Evolutionary conservation across 2,329 filamentous ascomycete genomes (phyloP).

Genomic region (Zasmidium cellare): DNA sequence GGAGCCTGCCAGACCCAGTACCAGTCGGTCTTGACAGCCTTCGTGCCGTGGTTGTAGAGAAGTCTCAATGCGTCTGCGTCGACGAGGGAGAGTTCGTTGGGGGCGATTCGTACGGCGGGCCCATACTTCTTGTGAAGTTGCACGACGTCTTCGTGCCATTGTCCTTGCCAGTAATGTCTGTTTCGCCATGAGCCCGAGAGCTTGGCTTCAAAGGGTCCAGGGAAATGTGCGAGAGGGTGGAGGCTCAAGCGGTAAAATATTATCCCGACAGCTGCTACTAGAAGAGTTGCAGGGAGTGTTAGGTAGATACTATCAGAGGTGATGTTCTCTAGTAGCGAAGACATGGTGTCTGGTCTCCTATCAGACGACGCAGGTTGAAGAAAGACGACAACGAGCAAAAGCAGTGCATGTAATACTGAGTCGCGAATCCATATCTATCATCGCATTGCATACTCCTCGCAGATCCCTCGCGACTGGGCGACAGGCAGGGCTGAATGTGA

Average conservation of each 20-base stretch:
- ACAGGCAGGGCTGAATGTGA: too few relatives aligned
- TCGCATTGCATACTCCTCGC: too few relatives aligned
- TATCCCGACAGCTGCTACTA: background rate
- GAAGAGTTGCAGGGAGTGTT: background rate
- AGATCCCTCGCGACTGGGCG: too few relatives aligned
- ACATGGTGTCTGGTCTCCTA: too few relatives aligned
- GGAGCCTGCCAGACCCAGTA: slow-evolving; percentile 15
- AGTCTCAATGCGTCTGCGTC: slow-evolving; percentile 42
- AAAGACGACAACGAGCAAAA: too few relatives aligned
- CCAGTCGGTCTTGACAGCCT: slow-evolving; percentile 38
- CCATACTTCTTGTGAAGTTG: slow-evolving; percentile 41
- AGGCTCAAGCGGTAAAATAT: background rate
- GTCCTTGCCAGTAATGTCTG: slow-evolving; percentile 6
- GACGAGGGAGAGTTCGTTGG: slow-evolving; percentile 49
- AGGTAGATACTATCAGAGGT: background rate
- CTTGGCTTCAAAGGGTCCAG: slow-evolving; percentile 14
- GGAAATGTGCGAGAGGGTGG: background rate
- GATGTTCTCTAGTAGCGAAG: too few relatives aligned
- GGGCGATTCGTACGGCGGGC: slow-evolving; percentile 47
- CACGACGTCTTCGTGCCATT: slow-evolving; percentile 15
- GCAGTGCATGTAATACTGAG: too few relatives aligned
- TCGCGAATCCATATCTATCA: too few relatives aligned
- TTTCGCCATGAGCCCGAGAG: slow-evolving; percentile 13
- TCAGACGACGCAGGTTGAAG: too few relatives aligned
- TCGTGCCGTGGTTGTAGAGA: slow-evolving; percentile 35